These are phyloP conservation scores for Penicillium sp. DNA, from an alignment of 2,329 filamentous ascomycete species.

Conservation along the genomic window DNA sequence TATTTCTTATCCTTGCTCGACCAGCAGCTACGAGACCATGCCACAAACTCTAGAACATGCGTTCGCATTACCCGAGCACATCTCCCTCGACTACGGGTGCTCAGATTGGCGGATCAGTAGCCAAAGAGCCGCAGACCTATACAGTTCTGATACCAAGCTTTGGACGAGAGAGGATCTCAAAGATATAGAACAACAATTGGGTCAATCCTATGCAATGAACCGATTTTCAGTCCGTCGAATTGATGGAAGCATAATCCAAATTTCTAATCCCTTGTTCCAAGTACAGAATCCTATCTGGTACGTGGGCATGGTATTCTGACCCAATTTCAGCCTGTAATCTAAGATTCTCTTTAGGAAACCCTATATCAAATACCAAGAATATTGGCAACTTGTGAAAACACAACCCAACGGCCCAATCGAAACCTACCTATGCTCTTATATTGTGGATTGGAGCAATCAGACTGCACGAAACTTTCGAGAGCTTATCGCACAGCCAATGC, in stretches of 20 bases:
- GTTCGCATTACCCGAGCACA: too few relatives aligned
- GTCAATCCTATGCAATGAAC: slow-evolving; percentile 17
- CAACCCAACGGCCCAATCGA: slow-evolving; percentile 18
- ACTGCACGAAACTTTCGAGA: slow-evolving; percentile 21
- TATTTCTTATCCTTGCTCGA: slow-evolving; percentile 11
- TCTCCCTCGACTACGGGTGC: slow-evolving; percentile 19
- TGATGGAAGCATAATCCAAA: slow-evolving; percentile 21
- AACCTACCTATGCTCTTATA: slow-evolving; percentile 22
- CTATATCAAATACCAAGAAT: slow-evolving; percentile 21
- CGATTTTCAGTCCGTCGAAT: slow-evolving; percentile 23
- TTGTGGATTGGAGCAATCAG: slow-evolving; percentile 23
- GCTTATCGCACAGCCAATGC: slow-evolving; percentile 19
- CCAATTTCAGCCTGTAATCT: slow-evolving; percentile 10
- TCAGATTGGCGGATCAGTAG: slow-evolving; percentile 21
- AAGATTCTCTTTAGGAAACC: slow-evolving; percentile 19
- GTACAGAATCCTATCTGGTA: slow-evolving; percentile 24
- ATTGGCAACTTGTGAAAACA: slow-evolving; percentile 20
- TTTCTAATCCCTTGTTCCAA: slow-evolving; percentile 21
- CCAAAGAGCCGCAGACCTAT: slow-evolving; percentile 21
- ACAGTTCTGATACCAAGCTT: slow-evolving; percentile 19
- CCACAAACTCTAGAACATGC: slow-evolving; percentile 8
- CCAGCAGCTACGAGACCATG: slow-evolving; percentile 16
- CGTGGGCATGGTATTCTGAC: slow-evolving; percentile 14
- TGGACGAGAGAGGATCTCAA: slow-evolving; percentile 20
- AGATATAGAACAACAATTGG: slow-evolving; percentile 22